Evolutionary conservation across 1,284 basidiomycete genomes (phyloP).

Genomic region (Ustilago sp.): DNA sequence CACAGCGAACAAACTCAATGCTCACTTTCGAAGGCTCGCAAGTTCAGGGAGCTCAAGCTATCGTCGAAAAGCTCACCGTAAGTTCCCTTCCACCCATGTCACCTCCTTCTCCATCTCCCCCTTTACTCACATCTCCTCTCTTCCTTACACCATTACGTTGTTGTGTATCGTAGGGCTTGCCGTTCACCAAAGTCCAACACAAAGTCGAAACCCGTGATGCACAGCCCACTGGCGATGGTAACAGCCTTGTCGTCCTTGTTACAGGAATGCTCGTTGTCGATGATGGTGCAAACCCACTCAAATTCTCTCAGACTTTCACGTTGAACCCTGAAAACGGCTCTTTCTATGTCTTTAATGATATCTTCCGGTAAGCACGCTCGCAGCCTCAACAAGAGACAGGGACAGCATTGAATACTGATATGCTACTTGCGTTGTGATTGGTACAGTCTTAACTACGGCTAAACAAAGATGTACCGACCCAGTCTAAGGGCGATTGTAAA

Average conservation of each 20-base stretch:
- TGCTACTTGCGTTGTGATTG: not conserved
- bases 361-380: conserved; percentile 56
- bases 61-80: conserved; percentile 86
- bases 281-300: conserved; percentile 32
- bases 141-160: not conserved
- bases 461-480: conserved; percentile 8
- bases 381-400: not conserved
- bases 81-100: conserved; percentile 47
- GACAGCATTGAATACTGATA: not conserved
- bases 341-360: conserved; percentile 82
- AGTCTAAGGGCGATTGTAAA: no score
- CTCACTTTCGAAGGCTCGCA: conserved; percentile 84
- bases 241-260: conserved; percentile 85
- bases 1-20: conserved; percentile 85
- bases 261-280: conserved; percentile 79
- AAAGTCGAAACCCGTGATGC: conserved; percentile 86
- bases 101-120: not conserved
- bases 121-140: not conserved
- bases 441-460: conserved; percentile 62
- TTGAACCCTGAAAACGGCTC: conserved; percentile 81
- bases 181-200: conserved; percentile 86
- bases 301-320: conserved; percentile 77
- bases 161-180: conserved; percentile 75
- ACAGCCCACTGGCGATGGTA: conserved; percentile 81
- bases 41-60: conserved; percentile 75